Conservation (phyloP, 2,329 filamentous ascomycete species). For the Tolypocladium endophyticum region DNA sequence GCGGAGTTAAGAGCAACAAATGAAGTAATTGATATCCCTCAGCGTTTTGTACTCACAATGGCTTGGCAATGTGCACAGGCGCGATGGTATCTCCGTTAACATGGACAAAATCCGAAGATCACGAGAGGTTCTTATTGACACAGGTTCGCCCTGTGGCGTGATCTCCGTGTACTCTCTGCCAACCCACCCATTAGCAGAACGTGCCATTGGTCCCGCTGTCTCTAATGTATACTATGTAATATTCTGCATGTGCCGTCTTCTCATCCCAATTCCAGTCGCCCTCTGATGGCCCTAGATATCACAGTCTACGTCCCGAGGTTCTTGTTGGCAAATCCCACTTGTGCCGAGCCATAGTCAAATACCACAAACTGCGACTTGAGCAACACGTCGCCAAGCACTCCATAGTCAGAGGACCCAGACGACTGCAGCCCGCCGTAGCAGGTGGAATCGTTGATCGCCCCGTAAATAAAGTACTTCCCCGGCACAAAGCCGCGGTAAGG, state of each 20-base stretch:
- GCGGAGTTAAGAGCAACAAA: not conserved
- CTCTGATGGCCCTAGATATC: not conserved
- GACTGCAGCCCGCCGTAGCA: constrained; percentile 29
- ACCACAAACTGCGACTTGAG: constrained; percentile 35
- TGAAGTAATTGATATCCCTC: not conserved
- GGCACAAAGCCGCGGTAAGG: constrained; percentile 23
- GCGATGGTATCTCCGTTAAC: not conserved
- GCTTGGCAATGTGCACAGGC: not conserved
- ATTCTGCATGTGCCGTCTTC: too few relatives aligned
- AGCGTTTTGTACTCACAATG: not conserved
- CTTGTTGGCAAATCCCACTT: constrained; percentile 30
- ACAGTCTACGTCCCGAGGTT: not conserved
- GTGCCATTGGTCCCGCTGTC: not conserved
- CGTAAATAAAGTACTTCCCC: constrained; percentile 27
- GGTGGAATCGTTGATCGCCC: constrained; percentile 9
- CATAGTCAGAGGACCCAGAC: constrained; percentile 22
- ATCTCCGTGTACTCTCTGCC: not conserved
- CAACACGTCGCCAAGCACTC: constrained; percentile 29
- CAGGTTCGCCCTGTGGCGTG: not conserved
- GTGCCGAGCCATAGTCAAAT: constrained; percentile 21
- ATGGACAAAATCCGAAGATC: not conserved
- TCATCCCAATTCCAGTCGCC: not conserved
- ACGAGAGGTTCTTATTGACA: not conserved
- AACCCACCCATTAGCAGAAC: not conserved
- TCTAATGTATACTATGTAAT: not conserved